A percentile compares a stretch with the other conserved stretches of the same genome.
Evolutionary conservation across 2,329 filamentous ascomycete species (phyloP).

Genomic region (Hypoxylon sp.): DNA sequence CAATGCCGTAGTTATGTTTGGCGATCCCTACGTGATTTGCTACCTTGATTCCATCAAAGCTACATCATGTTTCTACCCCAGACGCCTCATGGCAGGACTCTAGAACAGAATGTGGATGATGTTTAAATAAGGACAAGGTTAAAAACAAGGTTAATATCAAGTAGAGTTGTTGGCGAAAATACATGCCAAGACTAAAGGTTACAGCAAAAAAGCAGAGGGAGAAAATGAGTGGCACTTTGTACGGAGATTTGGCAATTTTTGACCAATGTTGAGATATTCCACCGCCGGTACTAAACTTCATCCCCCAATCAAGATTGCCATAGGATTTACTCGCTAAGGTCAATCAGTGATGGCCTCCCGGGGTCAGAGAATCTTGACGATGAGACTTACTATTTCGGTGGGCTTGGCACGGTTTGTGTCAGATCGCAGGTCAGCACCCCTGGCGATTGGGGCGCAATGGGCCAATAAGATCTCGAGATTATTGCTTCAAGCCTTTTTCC

Average conservation of each 20-base stretch:
- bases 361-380: slow-evolving; percentile 24
- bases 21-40: slow-evolving; percentile 3
- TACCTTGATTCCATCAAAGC: slow-evolving; percentile 2
- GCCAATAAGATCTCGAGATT: slow-evolving; percentile 30
- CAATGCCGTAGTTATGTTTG: slow-evolving; percentile 2
- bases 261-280: slow-evolving; percentile 20
- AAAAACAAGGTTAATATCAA: slow-evolving; percentile 16
- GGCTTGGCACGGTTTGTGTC: slow-evolving; percentile 35
- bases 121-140: slow-evolving; percentile 21
- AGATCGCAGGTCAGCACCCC: slow-evolving; percentile 28
- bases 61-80: neutral
- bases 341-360: slow-evolving; percentile 27
- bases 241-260: slow-evolving; percentile 22
- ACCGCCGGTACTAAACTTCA: slow-evolving; percentile 11
- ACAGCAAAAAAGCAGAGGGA: slow-evolving; percentile 11
- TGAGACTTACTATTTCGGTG: slow-evolving; percentile 30
- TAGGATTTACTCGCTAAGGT: slow-evolving; percentile 28
- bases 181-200: slow-evolving; percentile 37
- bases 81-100: neutral
- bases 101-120: slow-evolving; percentile 5
- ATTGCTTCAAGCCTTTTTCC: slow-evolving; percentile 26
- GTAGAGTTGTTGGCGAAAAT: slow-evolving; percentile 28
- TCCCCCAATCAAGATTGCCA: slow-evolving; percentile 35
- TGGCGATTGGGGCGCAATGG: slow-evolving; percentile 3
- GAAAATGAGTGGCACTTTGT: slow-evolving; percentile 20